Evolutionary conservation across 2,329 filamentous ascomycete species (phyloP), one percentile per base, ranked within the genome.

Genomic region (Hypoxylon sp.): DNA sequence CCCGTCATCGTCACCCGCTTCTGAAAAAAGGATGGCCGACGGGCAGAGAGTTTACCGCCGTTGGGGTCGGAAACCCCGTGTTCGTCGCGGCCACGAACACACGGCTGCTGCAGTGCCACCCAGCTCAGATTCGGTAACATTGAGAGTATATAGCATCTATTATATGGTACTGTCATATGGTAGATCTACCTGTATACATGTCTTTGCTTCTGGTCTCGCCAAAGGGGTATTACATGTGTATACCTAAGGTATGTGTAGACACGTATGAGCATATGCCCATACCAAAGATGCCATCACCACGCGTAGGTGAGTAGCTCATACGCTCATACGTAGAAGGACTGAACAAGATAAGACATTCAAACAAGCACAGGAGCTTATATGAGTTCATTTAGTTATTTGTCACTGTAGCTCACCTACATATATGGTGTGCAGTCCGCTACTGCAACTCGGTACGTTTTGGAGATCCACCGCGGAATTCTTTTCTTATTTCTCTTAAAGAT

Each of bases 381-480:
- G 31, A 35, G 7, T 35, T 35, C 31, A 35, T 35, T 35, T 35
- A 35, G 31, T 35, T 21, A 41, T 41, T 21, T 26, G 23, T 40
- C 20, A 48, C 8, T n/a, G 17, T 48, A 37, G 31, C 31, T n/a
- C 13, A 20, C 17, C 29, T 38, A 47, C 31, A 31, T n/a, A 37
- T 48, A 35, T 15, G 18, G 11, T 24, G 23, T 26, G 24, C 26
- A 31, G 20, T 45, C 15, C 9, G 18, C n/a, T 35, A 6, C 31
- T 35, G 31, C 31, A 35, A 4, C 13, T 17, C 31, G 31, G 21
- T 43, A 43, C 24, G 35, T 33, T n/a, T n/a, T 37, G 18, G 31
- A 37, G 59, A 56, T 59, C 60, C 52, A 54, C 60, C 48, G 60
- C 60, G 52, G 60, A 62, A 59, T 59, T 58, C n/a, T n/a, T n/a